Evolutionary conservation across 129 eudicot genomes (phyloP).

Genomic region (Gnaphalium uliginosum): DNA sequence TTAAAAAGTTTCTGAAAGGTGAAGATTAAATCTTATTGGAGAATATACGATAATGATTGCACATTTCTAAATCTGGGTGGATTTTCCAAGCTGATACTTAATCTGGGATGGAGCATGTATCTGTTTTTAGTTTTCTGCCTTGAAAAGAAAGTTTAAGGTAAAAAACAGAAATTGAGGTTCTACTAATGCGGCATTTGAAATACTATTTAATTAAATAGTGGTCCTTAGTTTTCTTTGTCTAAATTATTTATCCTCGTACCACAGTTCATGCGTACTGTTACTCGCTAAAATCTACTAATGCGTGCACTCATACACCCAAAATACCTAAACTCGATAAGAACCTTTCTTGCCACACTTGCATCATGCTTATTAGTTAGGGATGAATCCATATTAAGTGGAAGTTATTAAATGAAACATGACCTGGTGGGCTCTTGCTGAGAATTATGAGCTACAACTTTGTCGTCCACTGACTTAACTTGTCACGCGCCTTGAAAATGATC

Average conservation of each 20-base stretch:
- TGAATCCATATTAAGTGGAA: constrained; percentile 17
- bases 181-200: background rate
- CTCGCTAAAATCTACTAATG: background rate
- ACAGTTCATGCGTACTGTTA: constrained; percentile 9
- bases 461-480: constrained; percentile 33
- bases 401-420: constrained; percentile 35
- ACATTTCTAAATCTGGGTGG: too few relatives aligned
- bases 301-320: background rate
- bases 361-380: constrained; percentile 16
- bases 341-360: background rate
- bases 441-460: constrained; percentile 31
- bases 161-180: background rate
- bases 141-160: background rate
- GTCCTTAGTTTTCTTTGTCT: constrained; percentile 16
- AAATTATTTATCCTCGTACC: constrained; percentile 8
- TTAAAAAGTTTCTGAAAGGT: too few relatives aligned
- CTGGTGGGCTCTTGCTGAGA: constrained; percentile 27
- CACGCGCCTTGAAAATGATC: constrained; percentile 48
- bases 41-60: too few relatives aligned
- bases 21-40: too few relatives aligned
- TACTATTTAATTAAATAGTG: background rate
- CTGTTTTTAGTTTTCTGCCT: background rate
- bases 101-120: background rate
- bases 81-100: too few relatives aligned
- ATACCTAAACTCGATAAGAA: background rate